These are phyloP conservation scores for Xylaria cubensis DNA, from an alignment of 495 filamentous ascomycete genomes.

Conservation along the genomic window DNA sequence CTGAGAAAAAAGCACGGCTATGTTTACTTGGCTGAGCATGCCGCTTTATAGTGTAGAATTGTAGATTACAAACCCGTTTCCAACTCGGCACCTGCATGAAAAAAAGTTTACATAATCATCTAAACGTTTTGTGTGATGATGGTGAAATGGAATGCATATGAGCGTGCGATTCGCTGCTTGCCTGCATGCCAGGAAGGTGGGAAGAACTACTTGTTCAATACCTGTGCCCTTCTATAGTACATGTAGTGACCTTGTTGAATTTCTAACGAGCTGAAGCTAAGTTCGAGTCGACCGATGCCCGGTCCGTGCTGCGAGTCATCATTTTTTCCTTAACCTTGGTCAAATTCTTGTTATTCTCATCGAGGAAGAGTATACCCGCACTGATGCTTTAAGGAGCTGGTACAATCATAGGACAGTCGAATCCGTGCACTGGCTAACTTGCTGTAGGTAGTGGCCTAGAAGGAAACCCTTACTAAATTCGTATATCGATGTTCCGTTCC, in stretches of 20 bases:
- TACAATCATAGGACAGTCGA: too few relatives aligned
- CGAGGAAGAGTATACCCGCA: neutral
- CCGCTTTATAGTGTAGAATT: slow-evolving; percentile 24
- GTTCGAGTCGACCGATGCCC: neutral
- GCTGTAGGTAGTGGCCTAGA: too few relatives aligned
- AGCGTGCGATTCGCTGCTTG: neutral
- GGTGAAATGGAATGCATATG: neutral
- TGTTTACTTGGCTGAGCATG: slow-evolving; percentile 23
- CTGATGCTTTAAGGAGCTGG: neutral
- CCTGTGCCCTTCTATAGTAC: neutral
- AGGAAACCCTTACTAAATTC: neutral
- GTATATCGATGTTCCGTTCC: neutral
- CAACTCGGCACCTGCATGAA: slow-evolving; percentile 11
- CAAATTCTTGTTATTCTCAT: neutral
- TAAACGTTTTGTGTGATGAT: neutral
- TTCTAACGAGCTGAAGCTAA: neutral
- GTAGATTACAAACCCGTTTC: slow-evolving; percentile 26
- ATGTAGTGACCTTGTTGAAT: too few relatives aligned
- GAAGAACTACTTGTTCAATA: neutral
- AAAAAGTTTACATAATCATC: neutral
- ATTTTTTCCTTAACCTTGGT: neutral
- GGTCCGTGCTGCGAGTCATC: neutral
- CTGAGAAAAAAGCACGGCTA: slow-evolving; percentile 38
- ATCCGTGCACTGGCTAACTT: too few relatives aligned
- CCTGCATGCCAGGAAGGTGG: neutral